Percentiles rank a stretch among this genome's conserved stretches.
Conservation (phyloP, 768 basidiomycete genomes). For the Trametes villosa region DNA sequence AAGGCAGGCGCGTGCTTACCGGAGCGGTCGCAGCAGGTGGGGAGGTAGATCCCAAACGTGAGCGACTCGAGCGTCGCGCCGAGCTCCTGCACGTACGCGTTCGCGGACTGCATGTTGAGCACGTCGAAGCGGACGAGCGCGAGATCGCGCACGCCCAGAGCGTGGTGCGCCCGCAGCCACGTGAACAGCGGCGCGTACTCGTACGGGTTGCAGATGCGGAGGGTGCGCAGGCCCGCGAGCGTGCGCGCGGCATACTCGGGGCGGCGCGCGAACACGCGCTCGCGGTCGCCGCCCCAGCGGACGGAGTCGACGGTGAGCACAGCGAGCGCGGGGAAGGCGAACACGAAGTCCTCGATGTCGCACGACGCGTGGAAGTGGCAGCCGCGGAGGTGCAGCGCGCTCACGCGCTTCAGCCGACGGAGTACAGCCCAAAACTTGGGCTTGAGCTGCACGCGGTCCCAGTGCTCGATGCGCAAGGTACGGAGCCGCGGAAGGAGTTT, state of each 20-base stretch:
- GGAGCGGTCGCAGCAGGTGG: neutral
- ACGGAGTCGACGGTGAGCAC: conserved; percentile 7
- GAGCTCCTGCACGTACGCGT: neutral
- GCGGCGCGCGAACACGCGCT: neutral
- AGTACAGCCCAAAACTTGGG: neutral
- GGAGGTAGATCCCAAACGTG: conserved; percentile 3
- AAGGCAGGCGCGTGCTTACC: neutral
- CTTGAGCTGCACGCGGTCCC: neutral
- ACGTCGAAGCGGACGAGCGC: conserved; percentile 3
- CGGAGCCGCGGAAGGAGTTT: neutral
- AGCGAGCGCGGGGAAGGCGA: neutral
- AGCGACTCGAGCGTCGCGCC: conserved; percentile 1
- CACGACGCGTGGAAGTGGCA: neutral
- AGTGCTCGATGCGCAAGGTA: conserved; percentile 1
- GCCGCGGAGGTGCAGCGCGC: conserved; percentile 7
- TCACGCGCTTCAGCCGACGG: neutral
- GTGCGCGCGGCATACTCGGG: neutral
- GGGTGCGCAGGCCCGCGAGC: neutral
- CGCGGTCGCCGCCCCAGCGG: conserved; percentile 2
- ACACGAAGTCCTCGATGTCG: neutral
- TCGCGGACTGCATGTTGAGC: neutral
- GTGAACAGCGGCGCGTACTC: conserved; percentile 5
- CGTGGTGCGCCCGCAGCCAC: neutral
- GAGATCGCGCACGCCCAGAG: neutral
- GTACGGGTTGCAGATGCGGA: conserved; percentile 8